phyloP scores from a whole-genome alignment of 345 rosid genomes.

The Streptanthus diversifolius region DNA sequence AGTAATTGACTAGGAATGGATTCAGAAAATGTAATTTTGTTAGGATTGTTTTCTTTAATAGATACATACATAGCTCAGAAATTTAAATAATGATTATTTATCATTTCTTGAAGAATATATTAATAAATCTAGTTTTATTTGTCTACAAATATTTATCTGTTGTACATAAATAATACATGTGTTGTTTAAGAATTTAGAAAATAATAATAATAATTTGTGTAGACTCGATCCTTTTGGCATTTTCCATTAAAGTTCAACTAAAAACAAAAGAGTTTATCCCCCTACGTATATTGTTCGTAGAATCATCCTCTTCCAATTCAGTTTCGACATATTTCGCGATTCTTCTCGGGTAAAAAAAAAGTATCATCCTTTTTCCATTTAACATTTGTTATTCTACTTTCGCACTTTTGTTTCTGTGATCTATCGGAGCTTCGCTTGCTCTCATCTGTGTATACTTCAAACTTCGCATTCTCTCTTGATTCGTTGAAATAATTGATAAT shows the following conservation, averaged over 20 bases:
- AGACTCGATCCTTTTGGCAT: constrained; percentile 20
- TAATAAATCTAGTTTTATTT: background rate
- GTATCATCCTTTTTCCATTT: background rate
- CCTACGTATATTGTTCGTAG: background rate
- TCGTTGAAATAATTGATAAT: background rate
- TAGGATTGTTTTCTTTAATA: background rate
- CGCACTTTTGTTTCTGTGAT: background rate
- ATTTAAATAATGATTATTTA: background rate
- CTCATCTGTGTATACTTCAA: background rate
- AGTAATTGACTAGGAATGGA: background rate
- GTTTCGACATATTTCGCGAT: constrained; percentile 11
- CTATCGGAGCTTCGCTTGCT: background rate
- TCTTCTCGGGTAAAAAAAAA: constrained; percentile 6
- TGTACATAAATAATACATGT: too few relatives aligned
- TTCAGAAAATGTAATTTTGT: background rate
- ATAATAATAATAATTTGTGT: background rate
- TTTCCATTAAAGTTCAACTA: background rate
- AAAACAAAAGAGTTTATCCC: background rate
- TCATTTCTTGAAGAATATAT: background rate
- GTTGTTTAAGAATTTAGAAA: background rate
- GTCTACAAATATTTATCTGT: background rate
- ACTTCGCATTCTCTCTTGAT: background rate
- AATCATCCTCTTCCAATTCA: background rate
- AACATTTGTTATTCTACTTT: background rate
- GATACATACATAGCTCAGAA: background rate